phyloP scores from a whole-genome alignment of 2,329 filamentous ascomycete genomes.

The Ustulina deusta region DNA sequence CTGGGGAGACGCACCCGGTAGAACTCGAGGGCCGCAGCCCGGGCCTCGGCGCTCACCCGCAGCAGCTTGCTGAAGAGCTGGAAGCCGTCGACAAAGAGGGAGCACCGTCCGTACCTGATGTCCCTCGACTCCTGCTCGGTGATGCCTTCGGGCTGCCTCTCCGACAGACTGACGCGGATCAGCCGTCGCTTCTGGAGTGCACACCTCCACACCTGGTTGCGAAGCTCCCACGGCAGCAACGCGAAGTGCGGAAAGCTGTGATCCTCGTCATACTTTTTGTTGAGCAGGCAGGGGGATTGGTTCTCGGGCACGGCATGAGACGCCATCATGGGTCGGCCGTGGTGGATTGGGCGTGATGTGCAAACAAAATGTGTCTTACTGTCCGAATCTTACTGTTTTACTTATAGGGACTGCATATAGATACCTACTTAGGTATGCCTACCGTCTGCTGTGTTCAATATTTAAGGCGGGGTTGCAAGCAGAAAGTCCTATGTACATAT shows the following conservation, averaged over 20 bases:
- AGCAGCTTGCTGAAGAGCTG: conserved; percentile 25
- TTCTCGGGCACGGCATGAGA: not conserved
- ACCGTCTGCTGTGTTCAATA: no score
- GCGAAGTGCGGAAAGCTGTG: conserved; percentile 19
- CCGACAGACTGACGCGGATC: conserved; percentile 8
- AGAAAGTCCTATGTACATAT: no score
- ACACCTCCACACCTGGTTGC: conserved; percentile 20
- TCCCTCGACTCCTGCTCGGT: conserved; percentile 7
- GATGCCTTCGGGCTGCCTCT: not conserved
- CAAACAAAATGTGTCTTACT: no score
- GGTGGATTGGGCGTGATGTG: not conserved
- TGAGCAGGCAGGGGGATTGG: not conserved
- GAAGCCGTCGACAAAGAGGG: conserved; percentile 3
- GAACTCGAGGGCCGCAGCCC: conserved; percentile 22
- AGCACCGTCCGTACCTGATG: conserved; percentile 13
- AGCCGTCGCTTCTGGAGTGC: conserved; percentile 14
- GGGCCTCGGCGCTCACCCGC: conserved; percentile 25
- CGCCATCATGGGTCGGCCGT: not conserved
- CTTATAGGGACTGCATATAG: not conserved
- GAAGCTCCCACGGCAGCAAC: conserved; percentile 28
- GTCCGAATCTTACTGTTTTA: no score
- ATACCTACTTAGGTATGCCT: no score
- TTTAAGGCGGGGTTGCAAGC: no score
- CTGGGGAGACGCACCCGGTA: conserved; percentile 28
- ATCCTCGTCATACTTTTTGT: conserved; percentile 16